These are phyloP conservation scores for Ilex asprella DNA, from an alignment of 257 asterid genomes.

Conservation along the genomic window DNA sequence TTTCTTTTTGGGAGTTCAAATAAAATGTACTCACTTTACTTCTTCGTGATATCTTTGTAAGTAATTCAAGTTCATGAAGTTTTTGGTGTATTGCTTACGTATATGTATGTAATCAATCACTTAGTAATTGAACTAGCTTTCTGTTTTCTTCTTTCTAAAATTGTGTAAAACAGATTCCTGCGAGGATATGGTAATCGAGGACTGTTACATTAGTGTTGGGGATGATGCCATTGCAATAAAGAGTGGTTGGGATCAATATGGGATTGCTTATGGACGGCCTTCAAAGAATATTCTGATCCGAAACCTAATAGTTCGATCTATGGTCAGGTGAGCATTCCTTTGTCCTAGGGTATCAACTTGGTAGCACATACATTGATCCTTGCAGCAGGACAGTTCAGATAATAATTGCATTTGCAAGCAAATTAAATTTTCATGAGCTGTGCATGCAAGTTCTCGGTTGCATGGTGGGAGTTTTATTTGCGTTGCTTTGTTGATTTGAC, in stretches of 20 bases:
- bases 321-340: conserved; percentile 62
- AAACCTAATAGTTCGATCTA: conserved; percentile 83
- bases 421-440: too few species aligned
- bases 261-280: conserved; percentile 68
- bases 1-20: too few species aligned
- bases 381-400: neutral
- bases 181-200: conserved; percentile 85
- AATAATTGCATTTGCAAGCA: neutral
- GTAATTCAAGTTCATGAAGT: too few species aligned
- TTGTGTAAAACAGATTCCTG: conserved; percentile 64
- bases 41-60: too few species aligned
- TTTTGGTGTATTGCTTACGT: too few species aligned
- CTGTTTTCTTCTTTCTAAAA: too few species aligned
- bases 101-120: too few species aligned
- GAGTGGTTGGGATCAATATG: conserved; percentile 99
- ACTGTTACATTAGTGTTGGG: conserved; percentile 94
- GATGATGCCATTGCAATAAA: conserved; percentile 93
- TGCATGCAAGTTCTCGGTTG: too few species aligned
- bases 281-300: conserved; percentile 71
- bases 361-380: neutral
- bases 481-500: too few species aligned
- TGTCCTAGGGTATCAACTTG: neutral
- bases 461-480: too few species aligned
- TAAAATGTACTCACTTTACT: too few species aligned
- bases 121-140: too few species aligned